Percentiles rank a stretch among this genome's conserved stretches.
Evolutionary conservation across 495 filamentous ascomycete species (phyloP).

Genomic region (Aspergillus bertholletiae): DNA sequence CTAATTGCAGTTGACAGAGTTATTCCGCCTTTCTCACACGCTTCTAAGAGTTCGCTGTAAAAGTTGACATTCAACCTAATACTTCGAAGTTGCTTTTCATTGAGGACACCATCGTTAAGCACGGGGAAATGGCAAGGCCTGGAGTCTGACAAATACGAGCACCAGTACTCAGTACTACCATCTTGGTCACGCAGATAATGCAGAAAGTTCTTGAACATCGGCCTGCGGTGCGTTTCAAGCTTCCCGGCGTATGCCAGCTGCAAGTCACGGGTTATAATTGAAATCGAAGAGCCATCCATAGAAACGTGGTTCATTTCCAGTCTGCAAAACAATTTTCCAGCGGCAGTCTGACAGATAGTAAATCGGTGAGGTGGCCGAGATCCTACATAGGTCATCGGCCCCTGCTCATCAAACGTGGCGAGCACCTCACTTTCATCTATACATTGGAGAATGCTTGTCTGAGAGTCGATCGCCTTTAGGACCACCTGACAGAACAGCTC

Average conservation of each 20-base stretch:
- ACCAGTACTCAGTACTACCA: slow-evolving; percentile 51
- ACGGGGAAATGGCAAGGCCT: slow-evolving; percentile 52
- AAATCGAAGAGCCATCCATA: slow-evolving; percentile 49
- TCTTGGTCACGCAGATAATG: slow-evolving; percentile 35
- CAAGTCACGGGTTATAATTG: slow-evolving; percentile 45
- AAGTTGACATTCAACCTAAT: slow-evolving; percentile 31
- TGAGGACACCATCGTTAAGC: slow-evolving; percentile 29
- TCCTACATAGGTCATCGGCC: slow-evolving; percentile 32
- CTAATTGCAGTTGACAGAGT: slow-evolving; percentile 52
- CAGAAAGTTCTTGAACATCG: slow-evolving; percentile 55
- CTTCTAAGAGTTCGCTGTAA: slow-evolving; percentile 28
- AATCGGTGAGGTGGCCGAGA: slow-evolving; percentile 45
- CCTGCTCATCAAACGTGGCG: slow-evolving; percentile 28
- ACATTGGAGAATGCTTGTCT: slow-evolving; percentile 34
- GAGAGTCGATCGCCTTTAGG: slow-evolving; percentile 34
- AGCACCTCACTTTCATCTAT: slow-evolving; percentile 27
- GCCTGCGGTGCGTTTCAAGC: slow-evolving; percentile 28
- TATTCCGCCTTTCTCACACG: slow-evolving; percentile 45
- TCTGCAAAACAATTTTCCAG: slow-evolving; percentile 41
- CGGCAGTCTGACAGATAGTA: slow-evolving; percentile 41
- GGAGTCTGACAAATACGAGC: slow-evolving; percentile 42
- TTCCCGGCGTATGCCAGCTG: slow-evolving; percentile 44
- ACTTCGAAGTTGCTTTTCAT: slow-evolving; percentile 26
- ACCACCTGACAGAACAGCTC: slow-evolving; percentile 51
- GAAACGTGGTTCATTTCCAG: slow-evolving; percentile 56